Base-by-base conservation (phyloP, 805 yeast genomes). In the Sugiyamaella boreocaroliniensis region DNA sequence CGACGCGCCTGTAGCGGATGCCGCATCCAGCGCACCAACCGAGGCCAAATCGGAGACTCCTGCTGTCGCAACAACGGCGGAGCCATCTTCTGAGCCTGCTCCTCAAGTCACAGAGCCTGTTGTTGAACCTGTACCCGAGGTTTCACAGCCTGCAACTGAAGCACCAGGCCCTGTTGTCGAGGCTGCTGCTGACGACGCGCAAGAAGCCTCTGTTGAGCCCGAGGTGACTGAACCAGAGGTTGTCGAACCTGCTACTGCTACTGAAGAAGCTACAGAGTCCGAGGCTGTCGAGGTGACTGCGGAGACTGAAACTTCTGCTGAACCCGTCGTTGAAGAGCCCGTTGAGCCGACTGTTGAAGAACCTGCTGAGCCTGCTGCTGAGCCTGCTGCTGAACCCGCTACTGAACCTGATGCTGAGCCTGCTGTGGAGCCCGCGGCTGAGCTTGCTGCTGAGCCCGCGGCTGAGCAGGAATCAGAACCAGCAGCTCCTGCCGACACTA, bases 181-280 rank as follows among this genome's bases (percentile, higher is more conserved):
- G 40, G 51, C 40, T 26, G 32, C 40, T 47, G 12, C 48, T 52
- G 43, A 16, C 29, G 16, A 29, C 9, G 46, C 40, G n/a, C 50
- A 42, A n/a, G 56, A 45, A 14, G 46, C 61, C 26, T 40, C 48
- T 14, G 44, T 34, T 12, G 56, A 50, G 48, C 32, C 54, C 12
- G 52, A 32, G n/a, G 26, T 22, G 26, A 12, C 29, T 26, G 40
- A 14, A 11, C 14, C 54, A 14, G 40, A 11, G 19, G 26, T n/a
- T 40, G 51, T 26, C 15, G 34, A 45, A 12, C 7, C 40, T 45
- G 48, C 7, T 40, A 37, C 44, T n/a, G 40, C 40, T 16, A 22
- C 26, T 19, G 29, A 20, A 10, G 32, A 12, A 15, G 50, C 50
- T 48, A 14, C 41, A 29, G 20, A 16, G 46, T 16, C 20, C 19